Base-by-base conservation (phyloP, 176 grass and related monocot genomes). In the Puya raimondii region DNA sequence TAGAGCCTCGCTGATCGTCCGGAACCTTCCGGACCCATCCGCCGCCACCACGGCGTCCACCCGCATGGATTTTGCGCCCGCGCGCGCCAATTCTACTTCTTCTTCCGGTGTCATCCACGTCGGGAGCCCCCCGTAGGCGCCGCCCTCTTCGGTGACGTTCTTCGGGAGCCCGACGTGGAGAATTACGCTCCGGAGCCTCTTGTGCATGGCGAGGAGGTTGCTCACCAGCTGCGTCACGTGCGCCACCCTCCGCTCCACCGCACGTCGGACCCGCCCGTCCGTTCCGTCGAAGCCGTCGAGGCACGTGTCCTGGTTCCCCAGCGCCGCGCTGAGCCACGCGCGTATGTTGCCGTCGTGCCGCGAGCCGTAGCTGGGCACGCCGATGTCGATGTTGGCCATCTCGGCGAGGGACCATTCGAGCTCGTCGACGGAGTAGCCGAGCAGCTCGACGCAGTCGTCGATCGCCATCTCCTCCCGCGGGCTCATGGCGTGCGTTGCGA, bases 261-360 rank as follows among this genome's bases (percentile, higher is more conserved):
- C 79, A 51, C 49, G 70, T 21, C 74, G 48, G 27, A 88, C 71
- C 53, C 89, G 84, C 20, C 84, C 84, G 51, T 85, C 88, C 2
- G 79, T 83, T 53, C 89, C 86, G 14, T 71, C 78, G 74, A 96
- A 96, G 53, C 93, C 89, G 25, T 90, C 93, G 64, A 87, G 16
- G 77, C 93, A 97, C 3, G 93, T 97, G 61, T 85, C 86, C 66
- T 97, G 93, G 77, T 97, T 97, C 9, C 81, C 75, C 51, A 88
- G 53, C 23, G 86, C 86, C 2, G 93, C 89, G 67, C 93, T 97
- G 0, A 97, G 86, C 89, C 89, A 92, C 9, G 93, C 76, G 48
- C 91, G 84, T 29, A 97, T 0, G 68, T 87, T 84, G 22, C 79
- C 77, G 27, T 92, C 93, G 16, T 80, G 64, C 16, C 71, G 78